Conservation (phyloP, 495 filamentous ascomycete species). For the Neurospora sp. region DNA sequence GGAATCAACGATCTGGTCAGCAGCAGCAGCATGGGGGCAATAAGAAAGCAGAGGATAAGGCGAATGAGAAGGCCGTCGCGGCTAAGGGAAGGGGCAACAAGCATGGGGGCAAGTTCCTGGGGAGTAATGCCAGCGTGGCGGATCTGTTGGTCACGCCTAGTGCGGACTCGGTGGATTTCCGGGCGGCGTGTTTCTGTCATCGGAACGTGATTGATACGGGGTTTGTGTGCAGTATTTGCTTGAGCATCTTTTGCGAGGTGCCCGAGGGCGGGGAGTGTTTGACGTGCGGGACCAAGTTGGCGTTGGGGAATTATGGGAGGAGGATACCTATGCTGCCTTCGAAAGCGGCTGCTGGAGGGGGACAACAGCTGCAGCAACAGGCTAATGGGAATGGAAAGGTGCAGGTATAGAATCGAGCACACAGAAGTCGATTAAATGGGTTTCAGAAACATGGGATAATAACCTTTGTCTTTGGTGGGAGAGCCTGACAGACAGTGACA, state of each 20-base stretch:
- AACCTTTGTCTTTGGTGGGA: not conserved
- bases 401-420: not conserved
- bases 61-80: not conserved
- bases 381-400: not conserved
- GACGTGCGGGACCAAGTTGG: constrained; percentile 81
- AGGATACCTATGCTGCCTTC: constrained; percentile 62
- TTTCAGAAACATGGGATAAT: too few species aligned
- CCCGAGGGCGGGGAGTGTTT: constrained; percentile 57
- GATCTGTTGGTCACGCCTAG: constrained; percentile 59
- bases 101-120: constrained; percentile 19
- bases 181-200: constrained; percentile 96
- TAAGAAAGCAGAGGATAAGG: not conserved
- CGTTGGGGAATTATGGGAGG: constrained; percentile 61
- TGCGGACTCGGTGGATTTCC: constrained; percentile 85
- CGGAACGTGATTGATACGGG: constrained; percentile 81
- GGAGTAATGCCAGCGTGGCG: constrained; percentile 8
- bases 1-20: not conserved
- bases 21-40: not conserved
- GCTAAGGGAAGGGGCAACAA: constrained; percentile 57
- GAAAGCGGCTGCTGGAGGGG: not conserved
- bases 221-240: constrained; percentile 90
- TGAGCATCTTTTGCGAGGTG: constrained; percentile 57
- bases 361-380: not conserved
- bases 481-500: not conserved
- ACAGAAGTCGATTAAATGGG: not conserved